These are phyloP conservation scores for Gossypium armourianum DNA, from an alignment of 441 rosid genomes.

Conservation along the genomic window DNA sequence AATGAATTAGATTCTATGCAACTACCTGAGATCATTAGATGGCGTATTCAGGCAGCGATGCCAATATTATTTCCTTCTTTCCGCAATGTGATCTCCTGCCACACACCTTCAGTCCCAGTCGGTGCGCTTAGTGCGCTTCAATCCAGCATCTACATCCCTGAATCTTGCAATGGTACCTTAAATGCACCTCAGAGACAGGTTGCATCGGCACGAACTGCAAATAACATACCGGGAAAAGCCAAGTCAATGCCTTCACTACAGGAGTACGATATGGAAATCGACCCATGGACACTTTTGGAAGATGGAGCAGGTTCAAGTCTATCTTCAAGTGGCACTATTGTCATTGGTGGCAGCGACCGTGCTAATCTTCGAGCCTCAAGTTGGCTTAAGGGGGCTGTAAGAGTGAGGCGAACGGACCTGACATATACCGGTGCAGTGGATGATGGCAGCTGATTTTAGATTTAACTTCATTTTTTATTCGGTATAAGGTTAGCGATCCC, in stretches of 20 bases:
- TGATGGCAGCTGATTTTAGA: slow-evolving; percentile 64
- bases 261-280: slow-evolving; percentile 60
- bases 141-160: slow-evolving; percentile 33
- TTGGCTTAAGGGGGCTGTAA: slow-evolving; percentile 87
- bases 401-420: slow-evolving; percentile 80
- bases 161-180: slow-evolving; percentile 28
- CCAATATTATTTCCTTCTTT: slow-evolving; percentile 60
- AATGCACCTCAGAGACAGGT: slow-evolving; percentile 32
- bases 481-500: slow-evolving; percentile 18
- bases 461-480: slow-evolving; percentile 27
- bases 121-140: slow-evolving; percentile 57
- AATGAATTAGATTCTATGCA: slow-evolving; percentile 83
- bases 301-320: slow-evolving; percentile 74
- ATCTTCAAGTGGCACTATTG: slow-evolving; percentile 41
- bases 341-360: slow-evolving; percentile 48
- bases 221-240: slow-evolving; percentile 37
- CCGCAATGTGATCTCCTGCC: slow-evolving; percentile 55
- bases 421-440: slow-evolving; percentile 79
- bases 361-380: slow-evolving; percentile 69
- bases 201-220: slow-evolving; percentile 33
- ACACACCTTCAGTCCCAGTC: slow-evolving; percentile 53
- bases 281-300: slow-evolving; percentile 91
- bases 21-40: slow-evolving; percentile 67
- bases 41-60: slow-evolving; percentile 96
- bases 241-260: slow-evolving; percentile 40